Percentiles rank a stretch among this genome's conserved stretches.
Evolutionary conservation across 306 rosid species (phyloP).

Genomic region (Begonia peltatifolia): DNA sequence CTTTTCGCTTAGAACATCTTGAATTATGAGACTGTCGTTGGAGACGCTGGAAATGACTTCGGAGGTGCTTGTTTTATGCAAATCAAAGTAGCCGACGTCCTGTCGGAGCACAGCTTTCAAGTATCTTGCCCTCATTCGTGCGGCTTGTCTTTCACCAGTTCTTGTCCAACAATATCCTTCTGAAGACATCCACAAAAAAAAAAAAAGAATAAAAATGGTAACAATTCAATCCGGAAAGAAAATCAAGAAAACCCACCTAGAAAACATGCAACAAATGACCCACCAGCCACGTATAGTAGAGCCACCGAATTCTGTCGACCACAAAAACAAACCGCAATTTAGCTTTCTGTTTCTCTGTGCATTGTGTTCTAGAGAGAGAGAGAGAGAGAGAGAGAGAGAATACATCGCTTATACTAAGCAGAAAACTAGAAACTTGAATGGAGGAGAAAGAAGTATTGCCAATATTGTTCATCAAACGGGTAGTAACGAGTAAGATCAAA

Average conservation of each 20-base stretch:
- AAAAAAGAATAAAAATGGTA: neutral
- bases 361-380: neutral
- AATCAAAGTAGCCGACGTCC: constrained; percentile 87
- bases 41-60: constrained; percentile 84
- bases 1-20: constrained; percentile 82
- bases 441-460: constrained; percentile 12
- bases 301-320: constrained; percentile 65
- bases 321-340: constrained; percentile 10
- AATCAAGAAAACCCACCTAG: constrained; percentile 43
- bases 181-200: constrained; percentile 8
- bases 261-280: constrained; percentile 55
- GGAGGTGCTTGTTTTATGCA: constrained; percentile 80
- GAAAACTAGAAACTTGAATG: constrained; percentile 4
- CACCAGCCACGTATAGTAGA: constrained; percentile 53
- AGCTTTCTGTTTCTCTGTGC: neutral
- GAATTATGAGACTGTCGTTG: constrained; percentile 67
- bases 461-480: constrained; percentile 38
- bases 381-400: neutral
- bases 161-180: constrained; percentile 98
- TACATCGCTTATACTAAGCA: constrained; percentile 24
- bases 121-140: constrained; percentile 76
- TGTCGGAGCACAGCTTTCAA: constrained; percentile 77
- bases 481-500: constrained; percentile 23
- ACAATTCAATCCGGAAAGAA: neutral
- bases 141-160: constrained; percentile 85